These are phyloP conservation scores for Aspergillus sclerotialis DNA, from an alignment of 2,329 filamentous ascomycete species.

Conservation along the genomic window DNA sequence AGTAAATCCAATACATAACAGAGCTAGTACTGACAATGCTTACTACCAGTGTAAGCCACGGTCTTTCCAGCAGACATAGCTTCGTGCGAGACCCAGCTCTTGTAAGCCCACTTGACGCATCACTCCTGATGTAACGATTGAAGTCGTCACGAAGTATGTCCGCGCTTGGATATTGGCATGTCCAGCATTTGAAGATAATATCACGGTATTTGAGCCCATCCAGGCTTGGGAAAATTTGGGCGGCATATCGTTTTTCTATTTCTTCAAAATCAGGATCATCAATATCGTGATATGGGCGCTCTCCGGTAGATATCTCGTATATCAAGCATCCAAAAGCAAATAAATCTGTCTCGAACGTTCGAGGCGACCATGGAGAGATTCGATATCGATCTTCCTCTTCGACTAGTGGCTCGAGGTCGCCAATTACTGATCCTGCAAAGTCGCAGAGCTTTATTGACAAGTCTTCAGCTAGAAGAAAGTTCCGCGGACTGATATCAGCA, in stretches of 20 bases:
- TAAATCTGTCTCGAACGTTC: conserved; percentile 7
- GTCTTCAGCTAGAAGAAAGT: too few relatives aligned
- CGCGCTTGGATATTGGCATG: conserved; percentile 2
- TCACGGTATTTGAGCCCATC: conserved; percentile 5
- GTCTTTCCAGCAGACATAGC: neutral
- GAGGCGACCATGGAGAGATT: conserved; percentile 3
- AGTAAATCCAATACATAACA: neutral
- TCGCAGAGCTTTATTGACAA: too few relatives aligned
- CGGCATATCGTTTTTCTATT: conserved; percentile 4
- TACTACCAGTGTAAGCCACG: neutral
- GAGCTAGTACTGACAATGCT: neutral
- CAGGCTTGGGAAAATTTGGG: conserved; percentile 4
- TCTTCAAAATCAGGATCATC: conserved; percentile 4
- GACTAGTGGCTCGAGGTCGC: too few relatives aligned
- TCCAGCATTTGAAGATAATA: conserved; percentile 10
- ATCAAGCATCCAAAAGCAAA: conserved; percentile 10
- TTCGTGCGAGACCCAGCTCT: neutral
- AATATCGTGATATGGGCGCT: conserved; percentile 6
- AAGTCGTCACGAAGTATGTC: neutral
- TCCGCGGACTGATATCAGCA: too few relatives aligned
- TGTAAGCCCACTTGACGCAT: neutral
- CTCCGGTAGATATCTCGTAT: conserved; percentile 7
- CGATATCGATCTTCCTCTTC: too few relatives aligned
- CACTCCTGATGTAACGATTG: neutral
- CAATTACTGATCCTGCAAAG: too few relatives aligned